Percentiles rank a stretch among this genome's conserved stretches.
Conservation (phyloP, 176 grass and related monocot genomes). For the Aechmea fasciata region DNA sequence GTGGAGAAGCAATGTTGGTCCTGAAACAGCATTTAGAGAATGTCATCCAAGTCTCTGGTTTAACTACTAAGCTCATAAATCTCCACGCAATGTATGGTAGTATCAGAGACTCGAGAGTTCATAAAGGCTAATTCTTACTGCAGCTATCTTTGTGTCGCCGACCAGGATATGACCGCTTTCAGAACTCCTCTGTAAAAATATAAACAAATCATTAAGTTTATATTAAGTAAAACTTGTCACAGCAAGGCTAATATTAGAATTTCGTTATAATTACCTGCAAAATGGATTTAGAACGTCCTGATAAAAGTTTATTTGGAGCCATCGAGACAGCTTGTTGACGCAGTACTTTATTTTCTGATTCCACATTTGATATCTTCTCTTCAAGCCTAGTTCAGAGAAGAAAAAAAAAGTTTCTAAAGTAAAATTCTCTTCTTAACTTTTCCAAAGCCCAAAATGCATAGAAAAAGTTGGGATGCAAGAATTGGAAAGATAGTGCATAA, state of each 20-base stretch:
- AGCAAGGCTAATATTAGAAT: background rate
- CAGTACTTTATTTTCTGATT: constrained; percentile 99
- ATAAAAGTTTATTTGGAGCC: constrained; percentile 85
- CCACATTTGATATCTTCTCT: constrained; percentile 92
- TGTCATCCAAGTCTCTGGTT: background rate
- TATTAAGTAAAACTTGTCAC: background rate
- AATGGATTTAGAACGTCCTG: constrained; percentile 86
- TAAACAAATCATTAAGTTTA: constrained; percentile 22
- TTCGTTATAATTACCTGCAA: constrained; percentile 52
- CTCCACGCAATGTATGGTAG: background rate
- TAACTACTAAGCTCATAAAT: background rate
- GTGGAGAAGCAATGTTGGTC: constrained; percentile 46
- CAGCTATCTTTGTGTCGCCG: constrained; percentile 38
- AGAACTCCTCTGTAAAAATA: constrained; percentile 56
- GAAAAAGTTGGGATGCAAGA: constrained; percentile 1
- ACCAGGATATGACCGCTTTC: constrained; percentile 52
- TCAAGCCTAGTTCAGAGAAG: constrained; percentile 65
- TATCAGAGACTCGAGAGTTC: constrained; percentile 1
- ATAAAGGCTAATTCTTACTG: constrained; percentile 42
- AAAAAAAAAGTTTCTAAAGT: constrained; percentile 14
- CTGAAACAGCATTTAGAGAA: constrained; percentile 31
- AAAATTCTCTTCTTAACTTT: constrained; percentile 2
- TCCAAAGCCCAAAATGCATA: background rate
- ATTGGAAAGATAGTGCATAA: constrained; percentile 9
- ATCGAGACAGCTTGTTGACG: constrained; percentile 95